phyloP scores from a whole-genome alignment of 1,284 basidiomycete genomes.

The Mixia osmundae region DNA sequence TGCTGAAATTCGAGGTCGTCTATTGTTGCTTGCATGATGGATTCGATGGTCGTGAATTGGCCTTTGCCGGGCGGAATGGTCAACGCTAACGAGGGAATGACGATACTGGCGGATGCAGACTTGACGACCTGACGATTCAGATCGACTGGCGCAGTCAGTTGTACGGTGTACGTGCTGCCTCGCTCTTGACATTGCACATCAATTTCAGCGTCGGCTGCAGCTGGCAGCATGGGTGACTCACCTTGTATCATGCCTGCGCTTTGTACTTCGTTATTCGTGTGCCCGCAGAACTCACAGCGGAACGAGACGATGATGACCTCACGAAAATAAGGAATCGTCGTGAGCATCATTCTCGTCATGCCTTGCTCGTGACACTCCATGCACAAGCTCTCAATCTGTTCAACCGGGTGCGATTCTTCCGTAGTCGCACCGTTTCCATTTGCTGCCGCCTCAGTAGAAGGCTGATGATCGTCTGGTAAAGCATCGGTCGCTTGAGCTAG shows the following conservation, averaged over 20 bases:
- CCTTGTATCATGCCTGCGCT: conserved; percentile 70
- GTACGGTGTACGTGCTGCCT: conserved; percentile 47
- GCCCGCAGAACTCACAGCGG: conserved; percentile 77
- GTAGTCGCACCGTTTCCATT: background rate
- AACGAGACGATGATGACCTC: conserved; percentile 95
- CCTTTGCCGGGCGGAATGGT: conserved; percentile 74
- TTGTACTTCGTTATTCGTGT: conserved; percentile 78
- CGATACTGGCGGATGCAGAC: conserved; percentile 55
- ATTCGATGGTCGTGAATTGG: conserved; percentile 88
- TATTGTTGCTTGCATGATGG: conserved; percentile 61
- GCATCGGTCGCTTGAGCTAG: background rate
- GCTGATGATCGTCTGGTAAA: background rate
- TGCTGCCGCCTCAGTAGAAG: background rate
- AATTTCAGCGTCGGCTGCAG: background rate
- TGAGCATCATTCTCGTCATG: conserved; percentile 70
- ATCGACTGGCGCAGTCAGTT: conserved; percentile 49
- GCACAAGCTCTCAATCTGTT: conserved; percentile 65
- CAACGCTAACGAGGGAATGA: conserved; percentile 68
- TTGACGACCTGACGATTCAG: conserved; percentile 87
- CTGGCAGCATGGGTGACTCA: conserved; percentile 23
- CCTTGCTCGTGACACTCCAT: conserved; percentile 85
- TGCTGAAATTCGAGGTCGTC: conserved; percentile 66
- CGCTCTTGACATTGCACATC: conserved; percentile 13
- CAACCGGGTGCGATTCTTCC: conserved; percentile 5
- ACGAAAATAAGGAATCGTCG: conserved; percentile 84